Evolutionary conservation across 2,329 filamentous ascomycete genomes (phyloP), one percentile per base, ranked within the genome.

Genomic region (Scorias spongiosa): DNA sequence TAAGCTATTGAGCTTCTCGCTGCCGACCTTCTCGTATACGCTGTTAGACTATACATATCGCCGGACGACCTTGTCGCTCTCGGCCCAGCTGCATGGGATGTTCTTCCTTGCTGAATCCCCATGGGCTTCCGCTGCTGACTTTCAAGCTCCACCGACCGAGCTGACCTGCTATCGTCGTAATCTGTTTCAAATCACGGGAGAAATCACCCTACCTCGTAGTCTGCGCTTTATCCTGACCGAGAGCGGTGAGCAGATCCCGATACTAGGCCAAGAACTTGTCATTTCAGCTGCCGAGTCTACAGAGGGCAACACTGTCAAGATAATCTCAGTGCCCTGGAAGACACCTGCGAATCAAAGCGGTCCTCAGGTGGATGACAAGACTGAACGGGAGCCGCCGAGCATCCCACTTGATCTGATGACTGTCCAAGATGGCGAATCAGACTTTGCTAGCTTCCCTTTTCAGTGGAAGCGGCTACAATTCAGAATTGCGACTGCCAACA

Each of bases 301-400:
- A 12, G 89, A 96, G 60, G 85, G 86, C 29, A 89, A 94, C 54
- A 69, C 84, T 0, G 86, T 95, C 38, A 89, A 93, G 54, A 80
- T 96, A 49, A 95, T 96, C 49, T 91, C 91, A 7, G 93, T 96
- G 47, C 89, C 89, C 1, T 96, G 89, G 89, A 96, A 96, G 69
- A 95, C 88, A 2, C 88, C 87, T 1, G 84, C 83, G 26, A 84
- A 84, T 42, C 53, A 54, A 5, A 54, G 47, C 34, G 84, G 81
- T 63, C 77, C 80, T 2, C 76, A 81, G 69, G 56, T 61, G 29
- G 70, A 78, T 52, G 74, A 78, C 49, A 81, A 80, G 59, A 66
- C 70, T 0, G 89, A 96, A 59, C 87, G 89, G 58, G 89, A 96
- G 60, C 89, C 89, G 5, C 77, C 83, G 0, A 75, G 85, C 1